phyloP scores from a whole-genome alignment of 2,329 filamentous ascomycete genomes.

The Neonectria magnoliae region DNA sequence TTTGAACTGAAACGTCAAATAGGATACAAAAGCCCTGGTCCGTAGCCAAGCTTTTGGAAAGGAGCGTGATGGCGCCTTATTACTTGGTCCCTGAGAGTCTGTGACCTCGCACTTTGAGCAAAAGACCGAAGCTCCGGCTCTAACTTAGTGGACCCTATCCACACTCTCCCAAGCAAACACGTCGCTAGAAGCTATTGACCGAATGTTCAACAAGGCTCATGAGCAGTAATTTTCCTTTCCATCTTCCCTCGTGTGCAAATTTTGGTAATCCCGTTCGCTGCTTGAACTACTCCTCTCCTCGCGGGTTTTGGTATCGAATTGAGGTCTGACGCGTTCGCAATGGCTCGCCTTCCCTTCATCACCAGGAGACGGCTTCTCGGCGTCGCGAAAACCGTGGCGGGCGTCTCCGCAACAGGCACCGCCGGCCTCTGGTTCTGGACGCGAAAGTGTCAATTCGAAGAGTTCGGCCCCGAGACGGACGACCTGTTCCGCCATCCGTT shows the following conservation, averaged over 20 bases:
- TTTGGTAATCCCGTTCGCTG: too few species aligned
- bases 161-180: background rate
- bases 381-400: constrained; percentile 2
- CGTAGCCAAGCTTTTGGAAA: background rate
- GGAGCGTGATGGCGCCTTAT: background rate
- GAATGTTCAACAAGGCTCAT: background rate
- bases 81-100: background rate
- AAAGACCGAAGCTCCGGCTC: background rate
- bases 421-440: constrained; percentile 29
- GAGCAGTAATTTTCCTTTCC: too few species aligned
- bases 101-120: background rate
- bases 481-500: constrained; percentile 26
- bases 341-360: constrained; percentile 1
- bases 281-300: background rate
- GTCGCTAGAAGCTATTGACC: background rate
- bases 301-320: too few species aligned
- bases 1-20: too few species aligned
- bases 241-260: too few species aligned
- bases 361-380: constrained; percentile 1
- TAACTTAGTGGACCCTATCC: background rate
- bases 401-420: constrained; percentile 12
- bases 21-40: too few species aligned
- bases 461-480: constrained; percentile 24
- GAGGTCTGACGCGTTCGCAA: background rate
- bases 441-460: constrained; percentile 35